Base-by-base conservation (phyloP, 495 filamentous ascomycete genomes). In the Poronia punctata region DNA sequence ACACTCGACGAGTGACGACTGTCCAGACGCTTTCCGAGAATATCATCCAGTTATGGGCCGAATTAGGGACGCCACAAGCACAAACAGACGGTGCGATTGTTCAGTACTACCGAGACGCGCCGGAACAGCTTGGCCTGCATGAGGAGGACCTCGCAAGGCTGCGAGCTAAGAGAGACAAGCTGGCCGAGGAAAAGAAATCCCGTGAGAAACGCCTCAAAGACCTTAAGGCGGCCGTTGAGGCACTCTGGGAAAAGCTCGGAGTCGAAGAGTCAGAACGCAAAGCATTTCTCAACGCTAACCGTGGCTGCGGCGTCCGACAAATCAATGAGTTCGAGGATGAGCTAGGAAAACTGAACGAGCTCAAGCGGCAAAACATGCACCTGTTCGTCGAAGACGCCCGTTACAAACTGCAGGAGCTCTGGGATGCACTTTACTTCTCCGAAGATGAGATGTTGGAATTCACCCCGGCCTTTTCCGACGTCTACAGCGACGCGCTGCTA, bases 371-470 rank as follows among this genome's bases (percentile, higher is more conserved):
- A 56, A 96, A 97, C 49, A 67, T 99, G 35, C 88, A 95, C 60
- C 62, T 95, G 1, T 97, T 97, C 52, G 85, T 99, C 16, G 90
- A 96, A 52, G 89, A 96, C 66, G 84, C 90, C 12, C 78, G 93
- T 27, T 83, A 72, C 66, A 84, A 84, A 43, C 74, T 99, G 8
- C 88, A 93, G 54, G 89, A 92, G 52, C 76, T 99, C 2, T 99
- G 92, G 92, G 90, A 97, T 56, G 69, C 75, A 6, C 67, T 99
- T 4, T 97, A 88, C 62, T 87, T 88, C 57, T 95, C 88, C 1
- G 92, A 99, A 59, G 90, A 96, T 52, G 92, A 99, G 59, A 96
- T 95, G 85, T 72, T 95, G 38, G 88, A 96, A 43, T 99, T 97
- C 46, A 87, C 88, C 3, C 90, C 93, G 3, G 89, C 88, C 1